Evolutionary conservation across 75 land plant genomes (phyloP).

Genomic region (Pinus tabuliformis): DNA sequence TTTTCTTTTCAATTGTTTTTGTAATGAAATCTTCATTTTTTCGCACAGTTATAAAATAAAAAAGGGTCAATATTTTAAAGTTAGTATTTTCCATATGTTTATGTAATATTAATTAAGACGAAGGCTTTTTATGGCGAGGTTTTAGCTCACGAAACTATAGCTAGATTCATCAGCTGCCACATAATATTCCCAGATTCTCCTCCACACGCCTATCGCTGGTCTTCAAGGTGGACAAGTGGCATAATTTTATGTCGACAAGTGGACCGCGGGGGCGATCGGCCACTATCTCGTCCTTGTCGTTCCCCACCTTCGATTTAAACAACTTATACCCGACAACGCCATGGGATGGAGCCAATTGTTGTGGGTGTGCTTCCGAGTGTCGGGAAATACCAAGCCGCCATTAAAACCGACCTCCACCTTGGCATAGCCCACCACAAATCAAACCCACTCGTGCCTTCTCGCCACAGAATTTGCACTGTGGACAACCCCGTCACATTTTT

Average conservation of each 20-base stretch:
- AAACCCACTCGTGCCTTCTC: conserved; percentile 73
- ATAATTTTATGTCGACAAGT: neutral
- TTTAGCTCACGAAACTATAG: no score
- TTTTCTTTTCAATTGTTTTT: no score
- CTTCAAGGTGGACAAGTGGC: no score
- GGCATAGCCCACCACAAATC: conserved; percentile 30
- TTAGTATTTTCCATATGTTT: no score
- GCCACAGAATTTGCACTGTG: conserved; percentile 91
- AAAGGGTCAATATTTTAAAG: no score
- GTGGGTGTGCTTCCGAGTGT: conserved; percentile 13
- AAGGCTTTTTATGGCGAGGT: no score
- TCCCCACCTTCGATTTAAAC: neutral
- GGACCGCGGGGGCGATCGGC: neutral
- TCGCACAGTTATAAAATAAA: no score
- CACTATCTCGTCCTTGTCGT: conserved; percentile 15
- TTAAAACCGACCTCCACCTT: neutral
- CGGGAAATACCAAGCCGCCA: neutral
- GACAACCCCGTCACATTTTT: conserved; percentile 68
- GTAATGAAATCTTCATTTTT: no score
- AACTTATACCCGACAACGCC: neutral
- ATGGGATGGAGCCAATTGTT: conserved; percentile 7
- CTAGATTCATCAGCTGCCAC: no score
- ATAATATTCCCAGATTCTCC: no score
- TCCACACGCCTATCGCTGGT: no score
- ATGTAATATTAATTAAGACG: no score